phyloP scores from a whole-genome alignment of 345 rosid species.

The Geranium rotundifolium region DNA sequence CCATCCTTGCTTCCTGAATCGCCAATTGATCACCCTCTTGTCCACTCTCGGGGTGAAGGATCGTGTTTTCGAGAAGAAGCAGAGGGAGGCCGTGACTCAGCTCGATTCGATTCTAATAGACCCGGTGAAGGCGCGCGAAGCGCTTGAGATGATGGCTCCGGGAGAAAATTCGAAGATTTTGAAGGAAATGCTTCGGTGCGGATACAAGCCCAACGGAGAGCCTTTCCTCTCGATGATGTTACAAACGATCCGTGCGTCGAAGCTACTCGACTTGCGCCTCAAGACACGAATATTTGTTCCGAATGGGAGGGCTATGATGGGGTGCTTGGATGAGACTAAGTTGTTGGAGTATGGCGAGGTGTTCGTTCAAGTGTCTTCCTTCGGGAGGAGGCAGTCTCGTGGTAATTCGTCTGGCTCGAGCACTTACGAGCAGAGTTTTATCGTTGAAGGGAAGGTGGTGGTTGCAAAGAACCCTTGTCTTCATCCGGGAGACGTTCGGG shows the following conservation, averaged over 20 bases:
- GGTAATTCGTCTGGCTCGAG: neutral
- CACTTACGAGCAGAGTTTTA: neutral
- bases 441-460: conserved; percentile 15
- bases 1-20: conserved; percentile 49
- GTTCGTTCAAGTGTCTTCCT: conserved; percentile 14
- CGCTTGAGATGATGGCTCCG: conserved; percentile 11
- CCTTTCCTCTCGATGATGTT: conserved; percentile 20
- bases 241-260: conserved; percentile 13
- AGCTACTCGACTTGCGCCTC: conserved; percentile 10
- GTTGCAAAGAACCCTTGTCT: conserved; percentile 57
- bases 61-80: conserved; percentile 12
- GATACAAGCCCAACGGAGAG: conserved; percentile 13
- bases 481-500: conserved; percentile 53
- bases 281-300: conserved; percentile 15
- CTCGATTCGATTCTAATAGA: conserved; percentile 15
- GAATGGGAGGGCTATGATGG: conserved; percentile 18
- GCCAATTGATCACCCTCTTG: conserved; percentile 44
- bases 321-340: conserved; percentile 24
- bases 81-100: conserved; percentile 6
- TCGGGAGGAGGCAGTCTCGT: neutral
- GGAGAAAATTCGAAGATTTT: conserved; percentile 10
- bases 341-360: conserved; percentile 21
- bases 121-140: conserved; percentile 8
- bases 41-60: conserved; percentile 39
- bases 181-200: conserved; percentile 9